These are phyloP conservation scores for Athelia psychrophila DNA, from an alignment of 1,284 basidiomycete genomes.

Conservation along the genomic window DNA sequence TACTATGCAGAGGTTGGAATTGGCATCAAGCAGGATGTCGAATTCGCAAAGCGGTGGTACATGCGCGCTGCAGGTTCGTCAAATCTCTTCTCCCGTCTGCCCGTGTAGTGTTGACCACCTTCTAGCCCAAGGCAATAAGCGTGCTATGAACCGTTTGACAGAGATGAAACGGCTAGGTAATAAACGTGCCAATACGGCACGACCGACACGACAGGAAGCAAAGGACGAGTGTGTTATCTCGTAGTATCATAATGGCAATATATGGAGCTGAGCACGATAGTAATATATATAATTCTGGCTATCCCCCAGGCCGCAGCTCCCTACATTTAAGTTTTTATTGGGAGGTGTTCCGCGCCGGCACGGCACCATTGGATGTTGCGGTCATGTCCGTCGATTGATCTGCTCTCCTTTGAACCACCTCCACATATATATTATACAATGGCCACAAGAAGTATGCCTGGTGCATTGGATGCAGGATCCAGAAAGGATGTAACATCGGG, in stretches of 20 bases:
- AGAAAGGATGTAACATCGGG: too few relatives aligned
- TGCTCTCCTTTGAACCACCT: background rate
- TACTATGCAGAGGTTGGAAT: constrained; percentile 99
- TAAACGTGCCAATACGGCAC: constrained; percentile 66
- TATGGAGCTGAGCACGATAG: background rate
- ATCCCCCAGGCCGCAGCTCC: background rate
- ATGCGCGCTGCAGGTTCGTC: constrained; percentile 92
- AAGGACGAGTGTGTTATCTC: constrained; percentile 89
- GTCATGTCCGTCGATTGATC: too few relatives aligned
- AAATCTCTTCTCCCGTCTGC: constrained; percentile 6
- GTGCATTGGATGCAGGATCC: too few relatives aligned
- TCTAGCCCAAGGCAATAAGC: constrained; percentile 89
- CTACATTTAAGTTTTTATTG: too few relatives aligned
- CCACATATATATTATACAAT: too few relatives aligned
- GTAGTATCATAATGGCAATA: constrained; percentile 29
- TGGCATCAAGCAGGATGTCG: constrained; percentile 93
- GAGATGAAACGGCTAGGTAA: constrained; percentile 85
- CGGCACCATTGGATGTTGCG: too few relatives aligned
- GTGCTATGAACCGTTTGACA: constrained; percentile 92
- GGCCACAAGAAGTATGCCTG: too few relatives aligned
- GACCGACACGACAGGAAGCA: constrained; percentile 90
- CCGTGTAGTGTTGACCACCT: constrained; percentile 4
- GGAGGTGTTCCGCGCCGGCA: too few relatives aligned
- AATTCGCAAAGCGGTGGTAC: constrained; percentile 98
- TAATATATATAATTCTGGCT: background rate